phyloP scores from a whole-genome alignment of 140 eudicot species.

The Stevia rebaudiana region DNA sequence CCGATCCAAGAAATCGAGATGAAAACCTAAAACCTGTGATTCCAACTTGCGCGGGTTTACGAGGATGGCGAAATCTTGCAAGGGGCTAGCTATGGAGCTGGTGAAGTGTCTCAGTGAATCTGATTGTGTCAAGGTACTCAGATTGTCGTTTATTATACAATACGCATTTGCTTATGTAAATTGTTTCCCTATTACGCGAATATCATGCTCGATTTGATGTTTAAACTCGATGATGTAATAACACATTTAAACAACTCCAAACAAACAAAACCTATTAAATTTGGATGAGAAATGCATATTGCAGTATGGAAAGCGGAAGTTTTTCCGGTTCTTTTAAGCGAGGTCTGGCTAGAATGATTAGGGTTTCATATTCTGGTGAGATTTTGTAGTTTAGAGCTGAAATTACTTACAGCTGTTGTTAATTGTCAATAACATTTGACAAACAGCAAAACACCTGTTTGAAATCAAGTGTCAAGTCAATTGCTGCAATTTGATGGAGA shows the following conservation, averaged over 20 bases:
- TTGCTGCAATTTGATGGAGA: background rate
- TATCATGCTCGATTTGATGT: conserved; percentile 5
- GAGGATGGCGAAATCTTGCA: conserved; percentile 79
- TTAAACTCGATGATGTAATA: background rate
- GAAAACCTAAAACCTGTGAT: background rate
- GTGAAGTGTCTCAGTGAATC: conserved; percentile 91
- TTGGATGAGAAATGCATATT: background rate
- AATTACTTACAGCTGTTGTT: background rate
- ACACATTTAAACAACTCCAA: background rate
- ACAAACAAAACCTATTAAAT: background rate
- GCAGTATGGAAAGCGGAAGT: background rate
- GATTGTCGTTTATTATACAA: background rate
- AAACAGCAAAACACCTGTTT: background rate
- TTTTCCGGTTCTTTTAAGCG: background rate
- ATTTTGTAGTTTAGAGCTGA: background rate
- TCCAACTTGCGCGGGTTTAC: conserved; percentile 10
- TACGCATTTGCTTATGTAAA: background rate
- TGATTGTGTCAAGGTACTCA: conserved; percentile 62
- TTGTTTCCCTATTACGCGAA: background rate
- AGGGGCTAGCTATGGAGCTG: conserved; percentile 69
- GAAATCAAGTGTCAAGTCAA: background rate
- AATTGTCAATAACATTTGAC: background rate
- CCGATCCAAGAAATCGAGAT: conserved; percentile 4
- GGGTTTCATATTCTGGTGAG: conserved; percentile 9
- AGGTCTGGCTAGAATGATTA: background rate